phyloP scores from a whole-genome alignment of 129 eudicot species.

The Deinandra increscens region DNA sequence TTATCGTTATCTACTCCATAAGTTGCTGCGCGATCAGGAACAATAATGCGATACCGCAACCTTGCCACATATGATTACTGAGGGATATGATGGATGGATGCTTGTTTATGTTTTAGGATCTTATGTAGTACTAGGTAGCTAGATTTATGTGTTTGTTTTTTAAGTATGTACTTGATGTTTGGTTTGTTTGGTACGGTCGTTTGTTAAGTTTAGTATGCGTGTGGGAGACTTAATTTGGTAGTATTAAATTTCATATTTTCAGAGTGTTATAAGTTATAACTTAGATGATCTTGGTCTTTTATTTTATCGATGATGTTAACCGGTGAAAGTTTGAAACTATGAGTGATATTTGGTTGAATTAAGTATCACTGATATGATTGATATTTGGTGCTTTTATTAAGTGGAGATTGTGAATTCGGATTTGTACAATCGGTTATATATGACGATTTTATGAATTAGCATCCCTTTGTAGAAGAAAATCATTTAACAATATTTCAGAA shows the following conservation, averaged over 20 bases:
- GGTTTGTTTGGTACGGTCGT: background rate
- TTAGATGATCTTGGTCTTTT: background rate
- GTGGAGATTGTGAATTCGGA: too few species aligned
- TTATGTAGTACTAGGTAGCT: background rate
- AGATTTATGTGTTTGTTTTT: slow-evolving; percentile 16
- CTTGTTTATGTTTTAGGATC: slow-evolving; percentile 3
- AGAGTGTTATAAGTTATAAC: background rate
- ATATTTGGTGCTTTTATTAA: too few species aligned
- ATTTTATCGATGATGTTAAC: background rate
- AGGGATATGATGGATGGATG: too few species aligned
- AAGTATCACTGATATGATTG: too few species aligned
- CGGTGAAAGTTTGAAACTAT: too few species aligned
- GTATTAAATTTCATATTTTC: too few species aligned
- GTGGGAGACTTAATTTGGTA: slow-evolving; percentile 14
- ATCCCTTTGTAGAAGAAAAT: too few species aligned
- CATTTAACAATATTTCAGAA: too few species aligned
- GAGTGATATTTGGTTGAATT: too few species aligned
- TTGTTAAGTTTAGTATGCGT: background rate
- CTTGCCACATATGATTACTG: slow-evolving; percentile 28
- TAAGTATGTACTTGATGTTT: slow-evolving; percentile 7
- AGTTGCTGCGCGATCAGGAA: slow-evolving; percentile 66
- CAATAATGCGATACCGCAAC: slow-evolving; percentile 35
- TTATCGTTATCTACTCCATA: slow-evolving; percentile 46
- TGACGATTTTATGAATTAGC: too few species aligned
- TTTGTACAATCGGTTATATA: too few species aligned